Percentiles rank a stretch among this genome's conserved stretches.
phyloP scores from a whole-genome alignment of 768 basidiomycete genomes.

The Kwoniella sp. region DNA sequence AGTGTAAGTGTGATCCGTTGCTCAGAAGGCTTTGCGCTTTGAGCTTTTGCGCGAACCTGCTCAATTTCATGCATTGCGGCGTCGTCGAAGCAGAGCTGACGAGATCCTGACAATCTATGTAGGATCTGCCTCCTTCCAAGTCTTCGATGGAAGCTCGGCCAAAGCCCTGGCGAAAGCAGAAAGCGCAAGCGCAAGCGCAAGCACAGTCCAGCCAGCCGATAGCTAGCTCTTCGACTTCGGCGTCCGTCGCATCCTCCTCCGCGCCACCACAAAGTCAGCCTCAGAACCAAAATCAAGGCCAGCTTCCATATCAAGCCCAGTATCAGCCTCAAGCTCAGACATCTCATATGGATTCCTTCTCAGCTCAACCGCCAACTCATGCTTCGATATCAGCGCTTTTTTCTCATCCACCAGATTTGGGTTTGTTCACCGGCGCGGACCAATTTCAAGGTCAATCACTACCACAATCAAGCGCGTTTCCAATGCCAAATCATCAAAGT shows the following conservation, averaged over 20 bases:
- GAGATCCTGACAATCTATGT: not conserved
- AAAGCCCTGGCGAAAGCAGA: slow-evolving; percentile 28
- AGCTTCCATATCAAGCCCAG: too few species aligned
- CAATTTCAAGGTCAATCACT: not conserved
- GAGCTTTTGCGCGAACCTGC: too few species aligned
- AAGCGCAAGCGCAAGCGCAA: not conserved
- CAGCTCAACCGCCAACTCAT: too few species aligned
- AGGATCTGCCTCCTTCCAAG: slow-evolving; percentile 23
- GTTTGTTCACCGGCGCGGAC: not conserved
- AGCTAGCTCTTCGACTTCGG: not conserved
- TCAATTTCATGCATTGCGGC: too few species aligned
- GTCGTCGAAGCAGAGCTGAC: not conserved
- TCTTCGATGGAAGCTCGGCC: slow-evolving; percentile 8
- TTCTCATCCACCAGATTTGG: not conserved
- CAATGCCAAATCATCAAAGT: not conserved
- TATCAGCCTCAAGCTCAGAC: too few species aligned
- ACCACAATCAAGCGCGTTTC: not conserved
- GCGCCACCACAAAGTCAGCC: not conserved
- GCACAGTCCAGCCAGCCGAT: not conserved
- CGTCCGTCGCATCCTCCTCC: not conserved
- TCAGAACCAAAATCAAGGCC: too few species aligned
- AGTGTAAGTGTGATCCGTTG: slow-evolving; percentile 36
- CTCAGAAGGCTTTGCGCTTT: too few species aligned
- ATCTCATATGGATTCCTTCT: too few species aligned
- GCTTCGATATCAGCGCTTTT: not conserved